Evolutionary conservation across 2,329 filamentous ascomycete genomes (phyloP), one percentile per base, ranked within the genome.

Genomic region (Hypoxylon sp.): DNA sequence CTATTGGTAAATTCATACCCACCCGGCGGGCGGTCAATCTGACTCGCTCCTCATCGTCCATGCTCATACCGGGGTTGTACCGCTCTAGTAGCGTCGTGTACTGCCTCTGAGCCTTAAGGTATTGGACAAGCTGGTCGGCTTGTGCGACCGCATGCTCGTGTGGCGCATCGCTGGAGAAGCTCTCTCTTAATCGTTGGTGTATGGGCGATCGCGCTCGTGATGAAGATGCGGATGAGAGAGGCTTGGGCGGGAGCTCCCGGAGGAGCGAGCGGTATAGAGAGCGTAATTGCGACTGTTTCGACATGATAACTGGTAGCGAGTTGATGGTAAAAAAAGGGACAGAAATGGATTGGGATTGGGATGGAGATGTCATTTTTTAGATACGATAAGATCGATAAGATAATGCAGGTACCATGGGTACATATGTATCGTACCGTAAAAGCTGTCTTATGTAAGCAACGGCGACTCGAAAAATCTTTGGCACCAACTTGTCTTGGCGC

Each of bases 41-140:
- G 45, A 98, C 90, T 67, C 93, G 86, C 83, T 98, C 94, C 80
- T 97, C 90, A 78, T 90, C 91, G 72, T 91, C 89, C 91, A 97
- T 93, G 72, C 89, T 88, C 89, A 97, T 93, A 17, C 94, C 94
- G 0, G 94, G 94, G 79, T 98, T 98, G 81, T 99, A 98, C 74
- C 94, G 87, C 81, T 98, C 94, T 38, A 98, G 79, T 46, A 98
- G 82, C 14, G 89, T 90, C 25, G 89, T 87, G 79, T 98, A 98
- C 77, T 88, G 88, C 57, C 94, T 86, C 83, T 99, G 96, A n/a
- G 94, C 91, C 73, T 89, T 88, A 19, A 96, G 85, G 78, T 97
- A 98, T 63, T 89, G 86, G 25, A 94, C 81, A 72, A 93, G 89
- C 79, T 98, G 93, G 70, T 93, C 89, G n/a, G 89, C 91, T 72